A percentile compares a stretch with the other conserved stretches of the same genome.
These are phyloP conservation scores for Clonostachys solani DNA, from an alignment of 2,329 filamentous ascomycete species.

Conservation along the genomic window DNA sequence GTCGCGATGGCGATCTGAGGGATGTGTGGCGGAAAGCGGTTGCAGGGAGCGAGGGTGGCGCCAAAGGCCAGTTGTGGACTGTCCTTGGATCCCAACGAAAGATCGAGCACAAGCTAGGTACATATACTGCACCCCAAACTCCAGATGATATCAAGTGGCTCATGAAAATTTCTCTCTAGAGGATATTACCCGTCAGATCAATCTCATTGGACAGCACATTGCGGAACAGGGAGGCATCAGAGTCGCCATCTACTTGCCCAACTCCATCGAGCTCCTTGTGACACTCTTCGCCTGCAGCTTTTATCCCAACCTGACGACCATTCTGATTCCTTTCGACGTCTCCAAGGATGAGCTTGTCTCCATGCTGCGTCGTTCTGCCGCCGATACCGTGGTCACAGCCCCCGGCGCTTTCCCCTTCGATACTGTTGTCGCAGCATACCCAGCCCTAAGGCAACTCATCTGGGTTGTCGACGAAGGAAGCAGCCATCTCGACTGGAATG, in stretches of 20 bases:
- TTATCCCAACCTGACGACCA: conserved; percentile 73
- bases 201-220: conserved; percentile 75
- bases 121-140: conserved; percentile 4
- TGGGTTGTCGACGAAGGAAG: conserved; percentile 93
- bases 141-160: no score
- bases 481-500: conserved; percentile 92
- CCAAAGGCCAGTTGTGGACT: conserved; percentile 70
- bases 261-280: conserved; percentile 83
- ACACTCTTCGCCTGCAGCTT: conserved; percentile 86
- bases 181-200: conserved; percentile 80
- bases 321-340: conserved; percentile 81
- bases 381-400: conserved; percentile 78
- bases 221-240: conserved; percentile 67
- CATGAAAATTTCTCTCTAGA: conserved; percentile 27
- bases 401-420: conserved; percentile 86
- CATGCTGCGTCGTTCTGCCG: conserved; percentile 68
- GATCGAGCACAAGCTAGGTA: conserved; percentile 65
- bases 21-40: conserved; percentile 82
- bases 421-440: conserved; percentile 62
- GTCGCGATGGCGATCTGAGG: conserved; percentile 82
- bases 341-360: conserved; percentile 63
- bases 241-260: conserved; percentile 87
- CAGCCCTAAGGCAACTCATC: conserved; percentile 71
- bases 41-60: conserved; percentile 59
- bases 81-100: conserved; percentile 73